Base-by-base conservation (phyloP, 2,329 filamentous ascomycete species). In the Stachybotrys echinatus region DNA sequence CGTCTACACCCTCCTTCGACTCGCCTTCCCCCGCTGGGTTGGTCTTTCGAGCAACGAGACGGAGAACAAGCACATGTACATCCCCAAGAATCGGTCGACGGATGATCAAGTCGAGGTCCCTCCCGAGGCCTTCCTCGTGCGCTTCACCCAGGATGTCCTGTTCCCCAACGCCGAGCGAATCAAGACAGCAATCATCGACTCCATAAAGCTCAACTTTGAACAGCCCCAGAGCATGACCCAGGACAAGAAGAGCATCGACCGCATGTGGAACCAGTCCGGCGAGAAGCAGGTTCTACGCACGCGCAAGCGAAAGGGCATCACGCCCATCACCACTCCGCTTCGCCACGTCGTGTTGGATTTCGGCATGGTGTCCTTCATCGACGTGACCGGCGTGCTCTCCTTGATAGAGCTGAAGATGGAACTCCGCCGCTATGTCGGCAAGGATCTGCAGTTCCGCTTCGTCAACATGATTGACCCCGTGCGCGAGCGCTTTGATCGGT, bases 111-210 rank as follows among this genome's bases (percentile, higher is more conserved):
- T 63, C 0, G 61, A 61, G 5, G 61, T 74, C 21, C 74, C 68
- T 2, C 64, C 70, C 3, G 80, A 83, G 55, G 73, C 74, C 2
- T 78, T 77, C 23, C 66, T 85, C 34, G 79, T 85, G 59, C 70
- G 70, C 4, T 81, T 83, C 62, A 74, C 72, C 34, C 77, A 82
- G 50, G 74, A 77, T 1, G 66, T 85, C 34, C 77, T 84, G 63
- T 85, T 84, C 67, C 77, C 75, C 53, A 85, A 85, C 58, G 80
- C 81, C 3, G 78, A 80, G 50, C 67, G 74, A 39, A 64, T 75
- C 52, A 80, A 79, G 45, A 69, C 63, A 3, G 63, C 68, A 7
- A 72, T 79, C 18, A 63, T 81, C 17, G 77, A 83, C 53, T 65
- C 68, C 2, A 61, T 82, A 37, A 73, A 79, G 53, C 55, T 66